A percentile compares a stretch with the other conserved stretches of the same genome.
These are phyloP conservation scores for Schwanniomyces sp. DNA, from an alignment of 805 yeast genomes.

Conservation along the genomic window DNA sequence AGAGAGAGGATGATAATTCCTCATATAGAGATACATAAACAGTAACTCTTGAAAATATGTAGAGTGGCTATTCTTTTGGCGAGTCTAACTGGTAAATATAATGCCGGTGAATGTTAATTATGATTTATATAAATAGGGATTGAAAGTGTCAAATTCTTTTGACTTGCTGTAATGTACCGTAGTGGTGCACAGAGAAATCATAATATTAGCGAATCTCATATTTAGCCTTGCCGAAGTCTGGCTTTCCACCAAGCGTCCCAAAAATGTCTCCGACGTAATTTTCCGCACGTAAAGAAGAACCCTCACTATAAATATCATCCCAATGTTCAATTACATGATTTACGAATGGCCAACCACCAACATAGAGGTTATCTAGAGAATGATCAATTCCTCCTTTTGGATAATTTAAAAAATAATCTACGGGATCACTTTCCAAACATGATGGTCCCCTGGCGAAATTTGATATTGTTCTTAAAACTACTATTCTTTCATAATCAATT, in stretches of 20 bases:
- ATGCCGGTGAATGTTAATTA: too few species aligned
- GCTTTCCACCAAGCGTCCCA: conserved; percentile 50
- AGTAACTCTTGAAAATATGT: too few species aligned
- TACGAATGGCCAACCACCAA: conserved; percentile 55
- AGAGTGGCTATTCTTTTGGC: too few species aligned
- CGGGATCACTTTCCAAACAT: conserved; percentile 39
- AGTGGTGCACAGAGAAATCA: too few species aligned
- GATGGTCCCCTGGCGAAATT: conserved; percentile 58
- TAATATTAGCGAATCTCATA: background rate
- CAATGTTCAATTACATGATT: conserved; percentile 53
- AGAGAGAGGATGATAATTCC: too few species aligned
- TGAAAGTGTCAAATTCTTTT: too few species aligned
- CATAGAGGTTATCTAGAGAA: conserved; percentile 50
- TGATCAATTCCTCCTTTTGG: conserved; percentile 52
- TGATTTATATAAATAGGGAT: too few species aligned
- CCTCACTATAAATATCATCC: conserved; percentile 30
- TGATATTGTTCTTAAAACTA: conserved; percentile 59
- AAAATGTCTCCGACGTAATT: conserved; percentile 63
- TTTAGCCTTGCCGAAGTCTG: conserved; percentile 33
- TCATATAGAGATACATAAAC: too few species aligned
- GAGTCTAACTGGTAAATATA: too few species aligned
- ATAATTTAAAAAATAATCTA: conserved; percentile 48
- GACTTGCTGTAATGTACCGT: too few species aligned
- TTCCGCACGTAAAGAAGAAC: conserved; percentile 33
- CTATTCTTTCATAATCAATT: conserved; percentile 56